Conservation (phyloP, 2,329 filamentous ascomycete genomes). For the Alternaria sp. region DNA sequence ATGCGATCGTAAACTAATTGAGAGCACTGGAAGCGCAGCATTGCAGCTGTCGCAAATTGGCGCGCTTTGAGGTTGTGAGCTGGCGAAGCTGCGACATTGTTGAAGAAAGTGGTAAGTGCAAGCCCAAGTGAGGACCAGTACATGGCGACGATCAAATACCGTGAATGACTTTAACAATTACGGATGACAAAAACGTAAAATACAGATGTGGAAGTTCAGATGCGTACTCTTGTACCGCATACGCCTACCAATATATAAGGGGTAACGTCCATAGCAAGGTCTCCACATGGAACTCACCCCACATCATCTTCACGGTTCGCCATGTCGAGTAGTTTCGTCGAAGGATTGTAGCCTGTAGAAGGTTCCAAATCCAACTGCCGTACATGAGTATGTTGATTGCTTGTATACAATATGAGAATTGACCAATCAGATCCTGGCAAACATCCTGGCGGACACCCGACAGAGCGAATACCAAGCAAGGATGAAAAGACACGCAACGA, state of each 20-base stretch:
- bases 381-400: slow-evolving; percentile 5
- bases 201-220: neutral
- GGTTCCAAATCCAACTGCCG: slow-evolving; percentile 5
- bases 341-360: neutral
- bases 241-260: neutral
- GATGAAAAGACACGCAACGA: neutral
- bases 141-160: slow-evolving; percentile 8
- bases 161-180: no score
- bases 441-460: neutral
- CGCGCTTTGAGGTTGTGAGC: slow-evolving; percentile 28
- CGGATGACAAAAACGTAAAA: neutral
- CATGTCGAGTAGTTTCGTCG: neutral
- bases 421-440: slow-evolving; percentile 3
- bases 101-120: slow-evolving; percentile 26
- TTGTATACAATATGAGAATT: slow-evolving; percentile 1
- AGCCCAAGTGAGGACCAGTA: slow-evolving; percentile 28
- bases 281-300: slow-evolving; percentile 6
- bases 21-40: slow-evolving; percentile 38
- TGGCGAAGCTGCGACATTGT: slow-evolving; percentile 27
- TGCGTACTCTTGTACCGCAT: neutral
- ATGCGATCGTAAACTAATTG: slow-evolving; percentile 32
- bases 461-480: neutral
- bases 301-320: neutral
- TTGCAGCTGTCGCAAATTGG: slow-evolving; percentile 36
- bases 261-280: neutral